Percentiles rank a stretch among this genome's conserved stretches.
Evolutionary conservation across 495 filamentous ascomycete species (phyloP).

Genomic region (Aspergillus conjunctus): DNA sequence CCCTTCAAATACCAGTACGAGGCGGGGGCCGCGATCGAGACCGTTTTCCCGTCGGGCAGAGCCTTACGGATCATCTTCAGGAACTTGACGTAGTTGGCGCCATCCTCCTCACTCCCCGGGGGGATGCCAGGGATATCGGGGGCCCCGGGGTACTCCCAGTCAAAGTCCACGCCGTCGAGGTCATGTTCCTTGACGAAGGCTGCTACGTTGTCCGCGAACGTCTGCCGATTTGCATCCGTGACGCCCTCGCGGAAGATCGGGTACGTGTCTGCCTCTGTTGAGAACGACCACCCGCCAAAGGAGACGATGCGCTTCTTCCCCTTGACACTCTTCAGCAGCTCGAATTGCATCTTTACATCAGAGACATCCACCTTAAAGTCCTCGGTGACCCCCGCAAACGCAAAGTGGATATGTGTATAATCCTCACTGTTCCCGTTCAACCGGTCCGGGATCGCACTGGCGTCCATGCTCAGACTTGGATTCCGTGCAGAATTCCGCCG

Average conservation of each 20-base stretch:
- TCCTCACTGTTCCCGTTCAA: too few species aligned
- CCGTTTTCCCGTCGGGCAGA: slow-evolving; percentile 1
- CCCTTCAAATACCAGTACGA: slow-evolving; percentile 38
- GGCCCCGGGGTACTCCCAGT: slow-evolving; percentile 15
- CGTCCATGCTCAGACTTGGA: too few species aligned
- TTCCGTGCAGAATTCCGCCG: slow-evolving; percentile 46
- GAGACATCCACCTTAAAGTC: slow-evolving; percentile 32
- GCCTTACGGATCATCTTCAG: slow-evolving; percentile 14
- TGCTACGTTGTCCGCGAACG: slow-evolving; percentile 21
- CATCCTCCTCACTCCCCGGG: slow-evolving; percentile 21
- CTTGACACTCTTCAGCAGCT: slow-evolving; percentile 26
- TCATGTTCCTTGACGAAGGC: slow-evolving; percentile 4
- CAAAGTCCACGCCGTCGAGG: slow-evolving; percentile 8
- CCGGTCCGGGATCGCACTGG: too few species aligned
- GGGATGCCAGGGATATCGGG: slow-evolving; percentile 46
- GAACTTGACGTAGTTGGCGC: slow-evolving; percentile 31
- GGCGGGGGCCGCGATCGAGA: slow-evolving; percentile 28
- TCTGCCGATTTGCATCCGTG: neutral
- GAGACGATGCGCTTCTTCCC: slow-evolving; percentile 40
- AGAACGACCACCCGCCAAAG: slow-evolving; percentile 52
- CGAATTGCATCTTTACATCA: slow-evolving; percentile 20
- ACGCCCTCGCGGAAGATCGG: slow-evolving; percentile 39
- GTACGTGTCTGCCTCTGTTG: slow-evolving; percentile 37
- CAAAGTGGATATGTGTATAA: slow-evolving; percentile 50
- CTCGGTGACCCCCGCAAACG: slow-evolving; percentile 41